phyloP scores from a whole-genome alignment of 2,329 filamentous ascomycete genomes.

The Colletotrichum tanaceti region DNA sequence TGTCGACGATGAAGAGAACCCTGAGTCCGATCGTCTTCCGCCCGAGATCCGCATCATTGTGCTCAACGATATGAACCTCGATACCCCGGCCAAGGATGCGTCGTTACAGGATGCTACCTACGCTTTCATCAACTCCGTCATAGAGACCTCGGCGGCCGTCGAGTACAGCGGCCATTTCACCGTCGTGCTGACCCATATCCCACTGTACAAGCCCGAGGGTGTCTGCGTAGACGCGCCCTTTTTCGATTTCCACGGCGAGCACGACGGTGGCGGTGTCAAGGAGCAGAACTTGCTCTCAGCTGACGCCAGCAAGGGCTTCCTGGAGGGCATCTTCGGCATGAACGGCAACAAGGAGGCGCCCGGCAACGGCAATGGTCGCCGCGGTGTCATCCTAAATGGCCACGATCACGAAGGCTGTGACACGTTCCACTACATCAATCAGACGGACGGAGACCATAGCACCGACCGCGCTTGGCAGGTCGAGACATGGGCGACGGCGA shows the following conservation, averaged over 20 bases:
- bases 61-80: constrained; percentile 93
- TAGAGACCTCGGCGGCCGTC: constrained; percentile 71
- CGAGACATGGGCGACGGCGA: constrained; percentile 59
- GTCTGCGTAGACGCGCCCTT: constrained; percentile 86
- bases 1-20: constrained; percentile 56
- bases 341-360: constrained; percentile 70
- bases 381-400: constrained; percentile 86
- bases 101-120: constrained; percentile 82
- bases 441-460: constrained; percentile 57
- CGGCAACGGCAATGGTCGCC: constrained; percentile 72
- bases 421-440: constrained; percentile 83
- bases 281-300: constrained; percentile 92
- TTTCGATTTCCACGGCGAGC: constrained; percentile 80
- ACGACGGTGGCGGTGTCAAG: constrained; percentile 75
- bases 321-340: constrained; percentile 87
- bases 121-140: constrained; percentile 77
- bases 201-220: constrained; percentile 84
- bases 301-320: constrained; percentile 77
- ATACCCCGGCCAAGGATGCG: constrained; percentile 77
- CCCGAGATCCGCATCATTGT: constrained; percentile 85
- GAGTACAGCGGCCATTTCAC: constrained; percentile 76
- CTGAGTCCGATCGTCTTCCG: constrained; percentile 59
- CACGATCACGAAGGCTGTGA: constrained; percentile 98
- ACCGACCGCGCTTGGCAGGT: constrained; percentile 63
- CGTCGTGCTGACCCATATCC: constrained; percentile 90